These are phyloP conservation scores for Plasmodium sp. DNA, from an alignment of 169 alveolate species.

Conservation along the genomic window DNA sequence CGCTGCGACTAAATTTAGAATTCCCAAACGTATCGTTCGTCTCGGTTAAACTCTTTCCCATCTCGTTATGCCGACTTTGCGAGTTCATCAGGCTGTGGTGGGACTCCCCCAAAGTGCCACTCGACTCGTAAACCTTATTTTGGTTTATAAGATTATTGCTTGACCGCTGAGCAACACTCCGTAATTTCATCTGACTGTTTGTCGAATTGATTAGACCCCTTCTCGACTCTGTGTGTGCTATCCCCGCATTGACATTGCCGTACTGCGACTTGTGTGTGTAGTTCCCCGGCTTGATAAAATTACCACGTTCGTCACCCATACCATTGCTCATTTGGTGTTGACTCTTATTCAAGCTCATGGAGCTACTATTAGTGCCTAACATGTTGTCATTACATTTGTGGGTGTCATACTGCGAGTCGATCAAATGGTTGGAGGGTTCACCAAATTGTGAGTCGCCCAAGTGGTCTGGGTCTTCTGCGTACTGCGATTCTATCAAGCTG, in stretches of 20 bases:
- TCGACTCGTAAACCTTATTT: conserved; percentile 14
- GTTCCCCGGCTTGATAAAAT: not conserved
- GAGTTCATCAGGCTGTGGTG: not conserved
- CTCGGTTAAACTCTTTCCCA: not conserved
- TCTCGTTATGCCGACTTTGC: not conserved
- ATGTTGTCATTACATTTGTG: not conserved
- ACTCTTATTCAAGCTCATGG: not conserved
- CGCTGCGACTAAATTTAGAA: conserved; percentile 13
- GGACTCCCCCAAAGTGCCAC: conserved; percentile 1
- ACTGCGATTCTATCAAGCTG: not conserved
- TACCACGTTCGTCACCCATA: not conserved
- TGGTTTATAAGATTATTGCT: not conserved
- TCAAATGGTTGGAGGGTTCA: not conserved
- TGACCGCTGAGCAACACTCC: not conserved
- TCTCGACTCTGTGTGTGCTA: not conserved
- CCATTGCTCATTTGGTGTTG: not conserved
- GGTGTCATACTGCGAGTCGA: not conserved
- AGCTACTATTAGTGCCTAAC: not conserved
- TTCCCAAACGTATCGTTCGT: not conserved
- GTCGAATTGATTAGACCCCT: not conserved
- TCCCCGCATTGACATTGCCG: not conserved
- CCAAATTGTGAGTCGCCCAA: not conserved
- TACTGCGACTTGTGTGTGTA: not conserved
- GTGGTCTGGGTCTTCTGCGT: not conserved
- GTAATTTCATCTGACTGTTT: conserved; percentile 21